Evolutionary conservation across 108 stramenopile species (phyloP), one percentile per base, ranked within the genome.

Genomic region (Discostella stelligeroides): DNA sequence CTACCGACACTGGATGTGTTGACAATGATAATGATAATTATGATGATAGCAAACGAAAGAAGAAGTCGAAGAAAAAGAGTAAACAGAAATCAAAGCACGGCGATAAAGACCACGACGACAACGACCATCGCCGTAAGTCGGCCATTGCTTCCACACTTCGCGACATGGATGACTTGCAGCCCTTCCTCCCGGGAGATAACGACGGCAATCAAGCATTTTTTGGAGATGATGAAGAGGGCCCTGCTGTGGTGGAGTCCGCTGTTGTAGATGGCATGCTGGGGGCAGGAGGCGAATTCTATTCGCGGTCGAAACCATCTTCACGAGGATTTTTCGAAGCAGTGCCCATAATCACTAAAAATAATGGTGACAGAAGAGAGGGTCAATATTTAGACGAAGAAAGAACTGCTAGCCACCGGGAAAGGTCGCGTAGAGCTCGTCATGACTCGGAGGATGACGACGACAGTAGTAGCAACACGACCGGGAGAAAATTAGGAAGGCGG

Each of bases 41-140:
- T 6, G 54, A 68, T 7, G 29, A 27, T 11, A 55, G 17, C n/a
- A 68, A 68, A 43, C 40, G 55, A 39, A 29, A 68, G 4, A 66
- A 66, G n/a, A 53, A 42, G 12, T 56, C 68, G 30, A 73, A 68
- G 24, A 74, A 73, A 39, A 76, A 83, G 55, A 49, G 61, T 12
- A 63, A 70, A 34, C 63, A 69, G 53, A 73, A 66, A 46, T 14
- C 29, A 12, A 71, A 39, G 54, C 66, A 41, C 42, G 45, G 41
- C 53, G n/a, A 58, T 23, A n/a, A 53, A 42, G 46, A 55, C 40
- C 70, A 24, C 23, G 76, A 34, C 20, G 7, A 42, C 18, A n/a
- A 25, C 34, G 14, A 25, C 17, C 51, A 34, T 54, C 38, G 5
- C 1, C 46, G 53, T 43, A 38, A 37, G 17, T n/a, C n/a, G n/a